Evolutionary conservation across 805 yeast genomes (phyloP).

Genomic region (Yarrowia sp.): DNA sequence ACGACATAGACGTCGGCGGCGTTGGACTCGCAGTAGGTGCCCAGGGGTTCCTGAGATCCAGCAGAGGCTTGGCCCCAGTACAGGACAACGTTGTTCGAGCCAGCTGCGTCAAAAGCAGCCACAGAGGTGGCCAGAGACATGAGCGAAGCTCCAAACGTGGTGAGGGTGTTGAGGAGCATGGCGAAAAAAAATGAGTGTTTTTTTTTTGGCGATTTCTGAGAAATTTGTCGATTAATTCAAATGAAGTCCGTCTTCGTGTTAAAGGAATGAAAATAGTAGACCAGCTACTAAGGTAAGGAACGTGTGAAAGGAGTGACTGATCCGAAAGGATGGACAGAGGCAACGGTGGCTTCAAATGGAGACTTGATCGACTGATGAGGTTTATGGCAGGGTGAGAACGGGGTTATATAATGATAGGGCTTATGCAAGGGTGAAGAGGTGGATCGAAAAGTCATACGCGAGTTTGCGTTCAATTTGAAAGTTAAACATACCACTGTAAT

Average conservation of each 20-base stretch:
- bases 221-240: neutral
- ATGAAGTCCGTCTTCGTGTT: too few relatives aligned
- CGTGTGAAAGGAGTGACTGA: slow-evolving; percentile 32
- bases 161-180: neutral
- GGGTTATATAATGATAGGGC: neutral
- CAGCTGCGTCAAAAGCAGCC: slow-evolving; percentile 44
- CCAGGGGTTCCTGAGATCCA: slow-evolving; percentile 58
- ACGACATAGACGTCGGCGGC: slow-evolving; percentile 68
- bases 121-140: slow-evolving; percentile 22
- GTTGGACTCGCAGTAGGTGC: slow-evolving; percentile 69
- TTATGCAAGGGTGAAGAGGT: slow-evolving; percentile 33
- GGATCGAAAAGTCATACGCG: slow-evolving; percentile 2
- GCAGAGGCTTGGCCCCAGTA: slow-evolving; percentile 88
- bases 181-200: too few relatives aligned
- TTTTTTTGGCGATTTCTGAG: too few relatives aligned
- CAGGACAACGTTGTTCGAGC: slow-evolving; percentile 67
- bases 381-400: neutral
- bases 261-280: slow-evolving; percentile 19
- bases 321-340: slow-evolving; percentile 1
- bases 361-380: slow-evolving; percentile 28
- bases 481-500: too few relatives aligned
- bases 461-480: too few relatives aligned
- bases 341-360: slow-evolving; percentile 14
- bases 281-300: slow-evolving; percentile 30
- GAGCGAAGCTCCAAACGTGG: slow-evolving; percentile 6